Evolutionary conservation across 345 rosid genomes (phyloP).

Genomic region (Eucalyptus curtisii): DNA sequence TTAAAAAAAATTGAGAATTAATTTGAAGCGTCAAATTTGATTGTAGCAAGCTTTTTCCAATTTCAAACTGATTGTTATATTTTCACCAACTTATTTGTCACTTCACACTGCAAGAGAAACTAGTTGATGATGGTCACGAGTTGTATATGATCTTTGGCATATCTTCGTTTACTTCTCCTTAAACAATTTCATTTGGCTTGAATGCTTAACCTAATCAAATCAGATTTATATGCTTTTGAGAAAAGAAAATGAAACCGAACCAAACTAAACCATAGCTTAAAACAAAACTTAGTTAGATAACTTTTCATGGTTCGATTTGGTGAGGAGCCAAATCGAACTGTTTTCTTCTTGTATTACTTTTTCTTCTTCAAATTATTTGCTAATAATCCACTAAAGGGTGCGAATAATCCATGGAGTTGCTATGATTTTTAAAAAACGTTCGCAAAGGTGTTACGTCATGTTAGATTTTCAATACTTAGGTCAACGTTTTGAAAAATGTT

Average conservation of each 20-base stretch:
- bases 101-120: background rate
- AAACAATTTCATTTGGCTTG: background rate
- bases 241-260: background rate
- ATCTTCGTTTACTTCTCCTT: background rate
- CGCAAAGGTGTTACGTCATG: too few relatives aligned
- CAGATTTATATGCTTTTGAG: background rate
- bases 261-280: background rate
- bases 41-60: background rate
- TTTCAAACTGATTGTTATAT: background rate
- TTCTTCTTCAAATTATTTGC: background rate
- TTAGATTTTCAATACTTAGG: too few relatives aligned
- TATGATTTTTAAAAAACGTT: too few relatives aligned
- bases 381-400: background rate
- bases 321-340: background rate
- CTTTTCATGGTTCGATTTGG: background rate
- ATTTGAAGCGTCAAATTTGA: background rate
- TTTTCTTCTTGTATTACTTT: background rate
- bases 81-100: background rate
- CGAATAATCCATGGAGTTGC: too few relatives aligned
- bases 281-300: background rate
- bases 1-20: background rate
- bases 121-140: background rate
- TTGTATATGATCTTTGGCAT: background rate
- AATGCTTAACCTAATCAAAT: background rate
- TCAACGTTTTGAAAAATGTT: too few relatives aligned